These are phyloP conservation scores for Bassia scoparia DNA, from an alignment of 148 eudicot genomes.

Conservation along the genomic window DNA sequence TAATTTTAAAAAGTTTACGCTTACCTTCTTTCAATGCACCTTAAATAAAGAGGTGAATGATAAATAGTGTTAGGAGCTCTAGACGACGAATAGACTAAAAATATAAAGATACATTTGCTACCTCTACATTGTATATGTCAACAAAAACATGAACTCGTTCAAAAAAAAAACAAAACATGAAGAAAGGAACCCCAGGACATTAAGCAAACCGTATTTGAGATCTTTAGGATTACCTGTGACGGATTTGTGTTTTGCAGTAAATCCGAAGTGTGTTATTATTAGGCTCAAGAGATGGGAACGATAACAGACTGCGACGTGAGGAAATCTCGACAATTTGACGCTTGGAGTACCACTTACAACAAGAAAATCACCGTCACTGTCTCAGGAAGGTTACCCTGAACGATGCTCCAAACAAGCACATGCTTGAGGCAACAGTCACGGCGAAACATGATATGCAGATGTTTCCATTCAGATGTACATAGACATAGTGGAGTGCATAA, in stretches of 20 bases:
- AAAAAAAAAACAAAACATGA: no score
- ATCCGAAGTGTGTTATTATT: conserved; percentile 51
- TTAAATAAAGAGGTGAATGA: no score
- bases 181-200: no score
- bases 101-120: no score
- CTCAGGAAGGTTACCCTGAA: conserved; percentile 24
- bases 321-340: conserved; percentile 52
- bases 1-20: no score
- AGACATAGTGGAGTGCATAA: neutral
- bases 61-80: no score
- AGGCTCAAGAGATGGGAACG: conserved; percentile 74
- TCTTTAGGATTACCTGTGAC: neutral
- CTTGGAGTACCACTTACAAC: conserved; percentile 38
- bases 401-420: neutral
- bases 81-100: no score
- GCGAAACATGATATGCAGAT: neutral
- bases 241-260: conserved; percentile 44
- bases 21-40: no score
- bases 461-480: neutral
- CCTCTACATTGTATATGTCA: no score
- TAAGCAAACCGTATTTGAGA: no score
- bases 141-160: no score
- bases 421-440: neutral
- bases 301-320: conserved; percentile 42
- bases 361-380: conserved; percentile 56